These are phyloP conservation scores for Eimeria nieschulzi DNA, from an alignment of 169 alveolate species.

Conservation along the genomic window DNA sequence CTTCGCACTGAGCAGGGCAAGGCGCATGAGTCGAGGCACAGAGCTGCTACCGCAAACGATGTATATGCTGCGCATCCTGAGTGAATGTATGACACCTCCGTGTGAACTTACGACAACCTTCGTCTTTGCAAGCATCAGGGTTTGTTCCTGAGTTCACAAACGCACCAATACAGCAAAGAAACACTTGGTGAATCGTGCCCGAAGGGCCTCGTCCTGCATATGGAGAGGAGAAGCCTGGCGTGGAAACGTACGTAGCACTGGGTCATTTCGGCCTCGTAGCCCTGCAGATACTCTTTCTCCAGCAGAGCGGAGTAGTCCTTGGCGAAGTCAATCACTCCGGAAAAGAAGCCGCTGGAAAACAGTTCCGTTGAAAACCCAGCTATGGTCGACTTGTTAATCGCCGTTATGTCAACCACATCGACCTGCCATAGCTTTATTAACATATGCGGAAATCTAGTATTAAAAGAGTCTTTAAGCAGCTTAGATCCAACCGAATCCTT, in stretches of 20 bases:
- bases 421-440: constrained; percentile 58
- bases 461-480: constrained; percentile 24
- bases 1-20: constrained; percentile 46
- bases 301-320: constrained; percentile 33
- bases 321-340: constrained; percentile 43
- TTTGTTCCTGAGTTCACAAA: constrained; percentile 41
- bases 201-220: not conserved
- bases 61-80: not conserved
- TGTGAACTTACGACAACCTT: constrained; percentile 19
- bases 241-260: constrained; percentile 51
- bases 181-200: not conserved
- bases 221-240: not conserved
- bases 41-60: not conserved
- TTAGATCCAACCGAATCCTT: constrained; percentile 25
- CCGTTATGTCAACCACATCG: constrained; percentile 18
- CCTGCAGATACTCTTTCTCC: constrained; percentile 38
- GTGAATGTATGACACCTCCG: not conserved
- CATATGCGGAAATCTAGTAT: constrained; percentile 20
- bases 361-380: constrained; percentile 27
- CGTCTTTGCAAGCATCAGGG: constrained; percentile 25
- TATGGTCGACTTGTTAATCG: not conserved
- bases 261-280: constrained; percentile 39
- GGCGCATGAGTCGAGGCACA: not conserved
- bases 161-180: not conserved
- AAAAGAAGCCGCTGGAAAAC: constrained; percentile 42